Evolutionary conservation across 2,329 filamentous ascomycete genomes (phyloP).

Genomic region (Lasiodiplodia sp.): DNA sequence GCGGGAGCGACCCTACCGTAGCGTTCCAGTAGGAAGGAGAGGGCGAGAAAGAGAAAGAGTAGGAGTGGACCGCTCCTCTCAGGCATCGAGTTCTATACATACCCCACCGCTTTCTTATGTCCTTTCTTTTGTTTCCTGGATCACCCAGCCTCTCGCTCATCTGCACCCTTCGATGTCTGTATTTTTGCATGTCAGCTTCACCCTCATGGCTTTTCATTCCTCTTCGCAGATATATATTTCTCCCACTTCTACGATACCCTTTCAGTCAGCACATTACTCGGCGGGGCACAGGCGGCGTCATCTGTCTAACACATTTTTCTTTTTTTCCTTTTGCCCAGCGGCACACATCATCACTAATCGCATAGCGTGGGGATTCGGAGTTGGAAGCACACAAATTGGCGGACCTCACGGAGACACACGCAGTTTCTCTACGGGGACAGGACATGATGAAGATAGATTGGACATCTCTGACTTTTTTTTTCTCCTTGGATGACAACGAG

Average conservation of each 20-base stretch:
- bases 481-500: constrained; percentile 24
- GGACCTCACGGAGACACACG: constrained; percentile 20
- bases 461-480: constrained; percentile 17
- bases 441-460: constrained; percentile 26
- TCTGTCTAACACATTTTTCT: constrained; percentile 22
- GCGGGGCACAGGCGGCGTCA: constrained; percentile 28
- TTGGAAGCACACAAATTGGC: constrained; percentile 26
- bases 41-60: background rate
- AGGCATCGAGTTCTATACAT: background rate
- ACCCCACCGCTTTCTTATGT: constrained; percentile 17
- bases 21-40: constrained; percentile 21
- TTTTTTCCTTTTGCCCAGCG: constrained; percentile 12
- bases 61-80: background rate
- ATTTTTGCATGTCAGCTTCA: constrained; percentile 17
- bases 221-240: constrained; percentile 23
- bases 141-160: background rate
- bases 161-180: background rate
- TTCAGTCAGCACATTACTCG: constrained; percentile 28
- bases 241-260: constrained; percentile 26
- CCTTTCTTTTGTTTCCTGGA: constrained; percentile 2
- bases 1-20: constrained; percentile 20
- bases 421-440: constrained; percentile 16
- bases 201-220: constrained; percentile 16
- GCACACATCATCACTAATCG: constrained; percentile 28
- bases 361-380: constrained; percentile 28